phyloP scores from a whole-genome alignment of 768 basidiomycete species.

The Termitomyces sp. region DNA sequence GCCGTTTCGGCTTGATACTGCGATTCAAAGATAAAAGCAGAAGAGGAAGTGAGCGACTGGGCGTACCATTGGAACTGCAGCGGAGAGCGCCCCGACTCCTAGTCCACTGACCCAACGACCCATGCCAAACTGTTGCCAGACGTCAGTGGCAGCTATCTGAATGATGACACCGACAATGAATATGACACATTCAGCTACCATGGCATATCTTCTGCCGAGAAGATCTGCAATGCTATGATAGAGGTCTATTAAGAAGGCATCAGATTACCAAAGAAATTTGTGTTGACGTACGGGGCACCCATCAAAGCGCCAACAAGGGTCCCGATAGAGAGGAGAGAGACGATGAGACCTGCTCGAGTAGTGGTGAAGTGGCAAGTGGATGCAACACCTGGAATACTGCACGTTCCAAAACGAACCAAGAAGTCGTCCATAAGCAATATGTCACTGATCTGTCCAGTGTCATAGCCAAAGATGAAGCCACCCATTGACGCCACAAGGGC shows the following conservation, averaged over 20 bases:
- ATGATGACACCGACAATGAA: conserved; percentile 60
- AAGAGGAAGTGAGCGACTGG: not conserved
- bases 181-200: conserved; percentile 52
- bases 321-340: conserved; percentile 66
- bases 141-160: conserved; percentile 41
- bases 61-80: conserved; percentile 58
- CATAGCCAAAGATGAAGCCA: conserved; percentile 65
- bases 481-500: conserved; percentile 69
- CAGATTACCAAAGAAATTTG: not conserved
- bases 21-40: not conserved
- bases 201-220: conserved; percentile 63
- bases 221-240: conserved; percentile 48
- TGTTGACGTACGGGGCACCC: conserved; percentile 50
- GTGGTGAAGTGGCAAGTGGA: conserved; percentile 46
- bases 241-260: not conserved
- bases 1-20: conserved; percentile 71
- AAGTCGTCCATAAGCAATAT: conserved; percentile 73
- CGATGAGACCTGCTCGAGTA: conserved; percentile 62
- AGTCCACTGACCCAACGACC: conserved; percentile 64
- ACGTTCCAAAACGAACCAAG: conserved; percentile 54
- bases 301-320: conserved; percentile 57
- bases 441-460: conserved; percentile 76
- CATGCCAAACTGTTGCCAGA: conserved; percentile 66
- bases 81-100: conserved; percentile 63
- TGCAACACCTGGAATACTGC: conserved; percentile 31